Evolutionary conservation across 2,329 filamentous ascomycete genomes (phyloP), one percentile per base, ranked within the genome.

Genomic region (Penicillium sp.): DNA sequence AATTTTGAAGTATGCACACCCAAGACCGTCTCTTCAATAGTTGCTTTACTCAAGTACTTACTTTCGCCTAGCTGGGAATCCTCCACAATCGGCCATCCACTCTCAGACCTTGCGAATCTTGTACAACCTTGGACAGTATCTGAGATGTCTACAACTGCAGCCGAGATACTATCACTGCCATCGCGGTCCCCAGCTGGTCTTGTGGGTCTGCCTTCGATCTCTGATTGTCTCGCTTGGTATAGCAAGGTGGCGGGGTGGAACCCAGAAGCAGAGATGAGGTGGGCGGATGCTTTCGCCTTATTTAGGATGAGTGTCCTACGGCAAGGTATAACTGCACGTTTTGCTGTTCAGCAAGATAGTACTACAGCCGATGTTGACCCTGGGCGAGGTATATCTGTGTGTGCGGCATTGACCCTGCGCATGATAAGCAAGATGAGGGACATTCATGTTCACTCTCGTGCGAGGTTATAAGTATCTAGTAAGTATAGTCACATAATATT

Each of bases 381-480:
- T 51, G 49, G 22, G 10, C 24, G 37, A n/a, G 49, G 35, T 16
- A 33, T 31, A 35, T 51, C 35, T 19, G 26, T 42, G 8, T 51
- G 49, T 21, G 13, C 49, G 7, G 24, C 33, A 10, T 42, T 51
- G 35, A 51, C 49, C 10, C 29, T 51, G 37, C 37, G 33, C 22
- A 13, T 51, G 14, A 43, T 51, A n/a, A 51, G 49, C n/a, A 19
- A 14, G 37, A 51, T 51, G 33, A 42, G 24, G n/a, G 49, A 51
- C 14, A 27, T 19, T 9, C 21, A 51, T 9, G 33, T 35, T 9
- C 14, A 43, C 7, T 8, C 22, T 22, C 49, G 35, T 11, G 22
- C 24, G 11, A 27, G 49, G 21, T 11, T 51, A 19, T 51, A 4
- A 51, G 5, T 11, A 11, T 13, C 21, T 2, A 21, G 11, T 31